Base-by-base conservation (phyloP, 768 basidiomycete genomes). In the Tubosaeta brunneosetosa region DNA sequence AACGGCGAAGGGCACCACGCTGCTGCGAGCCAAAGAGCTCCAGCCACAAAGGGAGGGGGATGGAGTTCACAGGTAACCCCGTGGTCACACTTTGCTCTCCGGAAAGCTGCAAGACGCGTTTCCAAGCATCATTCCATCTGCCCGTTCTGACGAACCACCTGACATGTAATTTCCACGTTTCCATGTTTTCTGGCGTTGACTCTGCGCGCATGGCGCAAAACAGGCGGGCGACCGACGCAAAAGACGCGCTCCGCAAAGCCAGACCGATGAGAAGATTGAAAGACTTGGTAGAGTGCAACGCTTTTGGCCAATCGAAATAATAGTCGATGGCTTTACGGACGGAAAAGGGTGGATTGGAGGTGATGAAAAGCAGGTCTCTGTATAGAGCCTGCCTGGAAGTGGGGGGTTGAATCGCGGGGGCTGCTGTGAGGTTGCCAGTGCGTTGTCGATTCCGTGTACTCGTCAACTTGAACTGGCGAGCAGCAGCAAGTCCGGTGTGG, bases 121-220 rank as follows among this genome's bases (percentile, higher is more conserved):
- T 57, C 83, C 83, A 87, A 19, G 84, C 86, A 22, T 73, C 65
- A 11, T 74, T 64, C 85, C 85, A 88, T 40, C 63, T 66, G 8
- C 81, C 85, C 4, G 73, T 71, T 43, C 76, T 73, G 42, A 88
- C 71, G 47, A 84, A 66, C 71, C 75, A 79, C 17, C 87, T 78
- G 55, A 79, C 75, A 51, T 73, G 71, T 36, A 88, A 66, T 66
- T 78, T 78, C 65, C 74, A 71, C 1, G 86, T 86, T 59, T 84
- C 79, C 44, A 76, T 51, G 63, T 85, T 76, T 32, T 64, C 68
- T 4, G 59, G 61, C 3, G 85, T 59, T 6, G 66, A 60, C 27
- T 74, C 74, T 26, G 60, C 55, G 19, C 67, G 66, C 80, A 88
- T 85, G 37, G 66, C 65, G 10, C 50, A 43, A 16, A 88, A 65